Evolutionary conservation across 768 basidiomycete species (phyloP).

Genomic region (Lyophyllum atratum): DNA sequence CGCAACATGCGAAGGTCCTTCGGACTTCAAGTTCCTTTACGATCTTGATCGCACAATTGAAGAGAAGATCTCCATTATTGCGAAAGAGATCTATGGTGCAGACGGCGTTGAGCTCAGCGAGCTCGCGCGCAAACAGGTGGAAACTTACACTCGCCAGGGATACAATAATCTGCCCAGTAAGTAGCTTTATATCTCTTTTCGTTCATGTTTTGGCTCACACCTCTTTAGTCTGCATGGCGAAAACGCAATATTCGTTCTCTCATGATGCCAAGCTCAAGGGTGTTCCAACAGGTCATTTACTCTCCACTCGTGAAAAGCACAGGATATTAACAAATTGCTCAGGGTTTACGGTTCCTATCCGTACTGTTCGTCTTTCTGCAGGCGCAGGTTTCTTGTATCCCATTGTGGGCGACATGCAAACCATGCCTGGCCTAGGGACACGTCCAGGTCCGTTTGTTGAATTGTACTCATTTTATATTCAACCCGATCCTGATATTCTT

Average conservation of each 20-base stretch:
- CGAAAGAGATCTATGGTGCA: constrained; percentile 91
- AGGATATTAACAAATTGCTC: neutral
- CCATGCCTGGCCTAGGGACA: constrained; percentile 95
- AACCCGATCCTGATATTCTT: constrained; percentile 6
- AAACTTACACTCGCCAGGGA: constrained; percentile 91
- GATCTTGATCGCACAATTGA: constrained; percentile 81
- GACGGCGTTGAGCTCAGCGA: constrained; percentile 89
- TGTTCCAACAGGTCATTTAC: constrained; percentile 68
- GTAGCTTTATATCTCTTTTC: constrained; percentile 25
- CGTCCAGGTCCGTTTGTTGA: constrained; percentile 74
- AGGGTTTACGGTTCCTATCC: constrained; percentile 94
- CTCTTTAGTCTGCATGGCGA: constrained; percentile 87
- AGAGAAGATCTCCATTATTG: constrained; percentile 87
- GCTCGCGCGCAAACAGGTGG: constrained; percentile 80
- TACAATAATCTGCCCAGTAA: constrained; percentile 76
- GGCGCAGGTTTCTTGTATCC: constrained; percentile 97
- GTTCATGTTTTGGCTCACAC: constrained; percentile 10
- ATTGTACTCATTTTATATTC: constrained; percentile 2
- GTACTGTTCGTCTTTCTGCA: constrained; percentile 83
- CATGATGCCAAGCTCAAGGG: constrained; percentile 91
- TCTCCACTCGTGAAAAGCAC: neutral
- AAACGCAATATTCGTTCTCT: constrained; percentile 97
- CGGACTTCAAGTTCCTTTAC: constrained; percentile 92
- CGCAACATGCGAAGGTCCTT: constrained; percentile 77
- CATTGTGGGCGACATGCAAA: constrained; percentile 95